Conservation (phyloP, 768 basidiomycete species). For the Serendipita sp. region DNA sequence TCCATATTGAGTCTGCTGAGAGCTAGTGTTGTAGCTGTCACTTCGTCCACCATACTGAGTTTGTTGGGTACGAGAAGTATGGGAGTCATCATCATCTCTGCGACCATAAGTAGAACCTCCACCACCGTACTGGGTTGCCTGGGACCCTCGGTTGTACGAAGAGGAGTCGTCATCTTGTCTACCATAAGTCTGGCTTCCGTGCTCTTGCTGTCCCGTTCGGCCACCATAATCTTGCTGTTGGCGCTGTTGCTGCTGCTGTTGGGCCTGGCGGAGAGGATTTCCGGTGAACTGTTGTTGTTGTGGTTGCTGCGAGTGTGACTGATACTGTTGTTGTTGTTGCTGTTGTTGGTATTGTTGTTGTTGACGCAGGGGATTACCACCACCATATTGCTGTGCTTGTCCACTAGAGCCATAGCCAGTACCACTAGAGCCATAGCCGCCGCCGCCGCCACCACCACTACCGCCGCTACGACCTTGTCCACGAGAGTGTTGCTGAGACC, state of each 20-base stretch:
- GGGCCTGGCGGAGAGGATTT: too few relatives aligned
- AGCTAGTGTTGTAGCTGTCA: conserved; percentile 14
- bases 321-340: background rate
- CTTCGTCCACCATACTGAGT: conserved; percentile 15
- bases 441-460: background rate
- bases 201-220: background rate
- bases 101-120: too few relatives aligned
- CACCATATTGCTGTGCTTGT: background rate
- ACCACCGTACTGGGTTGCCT: too few relatives aligned
- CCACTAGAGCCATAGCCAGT: background rate
- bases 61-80: background rate
- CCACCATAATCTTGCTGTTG: background rate
- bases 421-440: background rate
- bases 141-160: too few relatives aligned
- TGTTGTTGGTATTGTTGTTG: background rate
- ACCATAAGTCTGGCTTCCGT: too few relatives aligned
- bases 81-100: background rate
- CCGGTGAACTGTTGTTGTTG: background rate
- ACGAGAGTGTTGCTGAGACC: background rate
- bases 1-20: background rate
- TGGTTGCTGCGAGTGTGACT: background rate
- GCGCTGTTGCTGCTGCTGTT: too few relatives aligned
- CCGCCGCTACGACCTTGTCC: background rate
- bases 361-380: background rate
- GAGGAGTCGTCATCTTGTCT: too few relatives aligned